Evolutionary conservation across 179 eudicot species (phyloP).

Genomic region (Beta corolliflora): DNA sequence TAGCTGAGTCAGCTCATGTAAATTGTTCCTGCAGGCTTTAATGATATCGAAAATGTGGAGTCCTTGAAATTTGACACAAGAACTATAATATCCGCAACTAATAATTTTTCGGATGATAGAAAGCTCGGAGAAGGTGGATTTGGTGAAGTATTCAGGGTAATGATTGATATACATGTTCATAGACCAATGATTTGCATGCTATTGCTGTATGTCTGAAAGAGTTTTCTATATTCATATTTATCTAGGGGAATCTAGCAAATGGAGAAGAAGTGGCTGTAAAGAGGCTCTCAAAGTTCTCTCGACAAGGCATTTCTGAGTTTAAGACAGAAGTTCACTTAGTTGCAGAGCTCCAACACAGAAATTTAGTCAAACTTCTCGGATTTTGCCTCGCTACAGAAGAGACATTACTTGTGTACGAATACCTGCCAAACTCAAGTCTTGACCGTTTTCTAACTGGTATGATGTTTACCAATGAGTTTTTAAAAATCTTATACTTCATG

Average conservation of each 20-base stretch:
- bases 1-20: background rate
- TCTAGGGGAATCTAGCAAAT: slow-evolving; percentile 38
- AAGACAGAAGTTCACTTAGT: slow-evolving; percentile 40
- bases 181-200: background rate
- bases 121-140: slow-evolving; percentile 53
- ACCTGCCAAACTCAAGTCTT: slow-evolving; percentile 37
- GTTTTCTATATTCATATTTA: background rate
- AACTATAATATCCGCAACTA: slow-evolving; percentile 34
- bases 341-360: slow-evolving; percentile 46
- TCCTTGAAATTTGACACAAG: slow-evolving; percentile 32
- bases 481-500: background rate
- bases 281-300: slow-evolving; percentile 38
- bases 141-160: slow-evolving; percentile 42
- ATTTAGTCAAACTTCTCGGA: slow-evolving; percentile 40
- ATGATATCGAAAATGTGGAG: slow-evolving; percentile 34
- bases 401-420: slow-evolving; percentile 42
- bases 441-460: slow-evolving; percentile 37
- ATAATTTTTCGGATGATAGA: slow-evolving; percentile 30
- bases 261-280: slow-evolving; percentile 46
- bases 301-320: slow-evolving; percentile 41
- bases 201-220: background rate
- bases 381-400: slow-evolving; percentile 35
- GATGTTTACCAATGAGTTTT: background rate
- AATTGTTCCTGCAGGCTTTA: slow-evolving; percentile 23
- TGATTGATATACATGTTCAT: background rate